A percentile compares a stretch with the other conserved stretches of the same genome.
Conservation (phyloP, 2,329 filamentous ascomycete species). For the Cryphonectria naterciae region DNA sequence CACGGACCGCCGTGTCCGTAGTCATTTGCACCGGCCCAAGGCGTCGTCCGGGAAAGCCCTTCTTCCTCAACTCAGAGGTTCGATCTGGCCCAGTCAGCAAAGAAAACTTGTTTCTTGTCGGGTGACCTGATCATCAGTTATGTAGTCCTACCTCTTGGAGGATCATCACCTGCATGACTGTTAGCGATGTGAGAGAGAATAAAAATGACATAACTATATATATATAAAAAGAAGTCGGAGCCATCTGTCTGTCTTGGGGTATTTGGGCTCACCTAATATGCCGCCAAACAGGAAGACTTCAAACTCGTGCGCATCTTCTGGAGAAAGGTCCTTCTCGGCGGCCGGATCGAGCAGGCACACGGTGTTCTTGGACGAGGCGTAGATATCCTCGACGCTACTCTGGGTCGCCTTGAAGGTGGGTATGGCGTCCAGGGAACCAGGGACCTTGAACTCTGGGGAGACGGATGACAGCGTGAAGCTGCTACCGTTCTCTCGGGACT, state of each 20-base stretch:
- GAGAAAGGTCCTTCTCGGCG: conserved; percentile 78
- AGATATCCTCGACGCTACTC: conserved; percentile 81
- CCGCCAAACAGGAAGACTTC: conserved; percentile 95
- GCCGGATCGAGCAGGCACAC: conserved; percentile 91
- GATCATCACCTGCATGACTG: conserved; percentile 76
- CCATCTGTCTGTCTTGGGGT: neutral
- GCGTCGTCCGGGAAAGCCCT: conserved; percentile 85
- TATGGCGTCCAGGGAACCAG: conserved; percentile 56
- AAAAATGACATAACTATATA: neutral
- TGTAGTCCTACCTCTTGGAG: conserved; percentile 73
- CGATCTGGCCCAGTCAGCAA: conserved; percentile 63
- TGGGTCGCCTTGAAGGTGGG: conserved; percentile 73
- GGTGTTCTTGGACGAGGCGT: conserved; percentile 69
- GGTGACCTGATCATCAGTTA: neutral
- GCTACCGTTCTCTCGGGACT: conserved; percentile 69
- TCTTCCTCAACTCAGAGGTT: conserved; percentile 92
- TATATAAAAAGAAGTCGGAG: neutral
- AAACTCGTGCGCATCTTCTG: conserved; percentile 80
- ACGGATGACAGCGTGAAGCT: conserved; percentile 84
- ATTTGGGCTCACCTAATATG: conserved; percentile 74
- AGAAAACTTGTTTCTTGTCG: neutral
- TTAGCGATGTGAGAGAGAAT: conserved; percentile 16
- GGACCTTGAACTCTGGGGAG: conserved; percentile 69
- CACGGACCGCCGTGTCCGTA: conserved; percentile 93
- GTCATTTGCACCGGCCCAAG: conserved; percentile 97